A percentile compares a stretch with the other conserved stretches of the same genome.
Evolutionary conservation across 805 yeast species (phyloP).

Genomic region (Metschnikowia sp.): DNA sequence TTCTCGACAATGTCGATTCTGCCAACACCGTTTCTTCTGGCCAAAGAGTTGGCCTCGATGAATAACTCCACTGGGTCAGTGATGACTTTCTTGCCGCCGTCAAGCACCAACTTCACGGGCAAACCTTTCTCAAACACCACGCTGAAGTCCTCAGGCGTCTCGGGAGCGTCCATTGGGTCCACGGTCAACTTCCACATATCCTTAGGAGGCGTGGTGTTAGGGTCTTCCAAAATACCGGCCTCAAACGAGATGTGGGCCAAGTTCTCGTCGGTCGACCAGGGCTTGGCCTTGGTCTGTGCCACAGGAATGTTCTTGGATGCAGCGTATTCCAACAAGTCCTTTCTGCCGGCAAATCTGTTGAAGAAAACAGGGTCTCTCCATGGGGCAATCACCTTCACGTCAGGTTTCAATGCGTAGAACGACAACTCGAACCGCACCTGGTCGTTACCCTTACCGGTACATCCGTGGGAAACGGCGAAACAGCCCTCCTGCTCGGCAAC

Average conservation of each 20-base stretch:
- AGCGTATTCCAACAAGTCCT: constrained; percentile 91
- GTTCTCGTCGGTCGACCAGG: constrained; percentile 99
- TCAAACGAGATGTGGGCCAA: constrained; percentile 98
- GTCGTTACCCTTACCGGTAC: constrained; percentile 99
- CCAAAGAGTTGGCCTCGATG: constrained; percentile 87
- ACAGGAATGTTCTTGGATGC: constrained; percentile 90
- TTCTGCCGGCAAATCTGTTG: constrained; percentile 96
- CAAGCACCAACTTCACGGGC: constrained; percentile 77
- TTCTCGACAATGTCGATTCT: constrained; percentile 98
- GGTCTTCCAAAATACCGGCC: constrained; percentile 99
- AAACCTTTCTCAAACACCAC: constrained; percentile 82
- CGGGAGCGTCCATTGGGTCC: constrained; percentile 95
- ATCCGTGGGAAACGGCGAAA: constrained; percentile 98
- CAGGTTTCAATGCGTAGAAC: constrained; percentile 97
- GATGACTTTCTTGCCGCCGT: constrained; percentile 54
- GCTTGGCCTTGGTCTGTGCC: constrained; percentile 96
- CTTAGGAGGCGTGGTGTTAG: constrained; percentile 97
- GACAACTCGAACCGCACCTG: constrained; percentile 97
- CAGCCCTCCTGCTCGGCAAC: constrained; percentile 98
- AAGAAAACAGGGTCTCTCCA: constrained; percentile 98
- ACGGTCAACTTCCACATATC: constrained; percentile 99
- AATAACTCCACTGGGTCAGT: constrained; percentile 91
- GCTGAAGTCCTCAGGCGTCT: constrained; percentile 83
- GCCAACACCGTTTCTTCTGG: constrained; percentile 99
- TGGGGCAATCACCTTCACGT: constrained; percentile 94